Evolutionary conservation across 129 eudicot genomes (phyloP).

Genomic region (Arctium minus): DNA sequence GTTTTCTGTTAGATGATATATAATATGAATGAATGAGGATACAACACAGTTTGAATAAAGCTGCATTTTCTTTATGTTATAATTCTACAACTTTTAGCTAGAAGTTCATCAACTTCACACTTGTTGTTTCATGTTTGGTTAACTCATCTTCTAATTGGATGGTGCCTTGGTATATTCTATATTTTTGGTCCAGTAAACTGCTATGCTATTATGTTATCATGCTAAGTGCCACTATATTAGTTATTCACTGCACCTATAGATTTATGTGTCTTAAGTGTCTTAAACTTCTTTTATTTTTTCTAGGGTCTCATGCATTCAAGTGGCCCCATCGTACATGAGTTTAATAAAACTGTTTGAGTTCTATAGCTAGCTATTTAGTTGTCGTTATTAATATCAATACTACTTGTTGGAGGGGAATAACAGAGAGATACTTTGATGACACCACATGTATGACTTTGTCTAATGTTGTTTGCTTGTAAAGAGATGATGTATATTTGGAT

Average conservation of each 20-base stretch:
- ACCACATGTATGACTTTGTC: not conserved
- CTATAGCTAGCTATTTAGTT: not conserved
- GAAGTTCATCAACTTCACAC: not conserved
- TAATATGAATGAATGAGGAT: not conserved
- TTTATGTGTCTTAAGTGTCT: conserved; percentile 3
- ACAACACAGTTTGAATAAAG: not conserved
- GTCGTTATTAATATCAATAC: not conserved
- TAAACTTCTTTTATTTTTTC: not conserved
- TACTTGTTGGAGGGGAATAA: not conserved
- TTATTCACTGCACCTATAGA: conserved; percentile 2
- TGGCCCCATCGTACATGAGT: not conserved
- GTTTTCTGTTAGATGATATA: not conserved
- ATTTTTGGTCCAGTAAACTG: not conserved
- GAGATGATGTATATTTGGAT: not conserved
- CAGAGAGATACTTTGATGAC: not conserved
- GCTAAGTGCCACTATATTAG: not conserved
- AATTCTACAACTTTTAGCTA: not conserved
- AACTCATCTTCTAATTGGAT: not conserved
- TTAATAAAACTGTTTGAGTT: not conserved
- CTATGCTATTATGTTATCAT: not conserved
- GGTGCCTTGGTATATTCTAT: not conserved
- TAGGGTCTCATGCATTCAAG: not conserved
- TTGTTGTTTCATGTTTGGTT: not conserved
- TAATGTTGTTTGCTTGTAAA: not conserved
- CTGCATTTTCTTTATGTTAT: not conserved